Conservation (phyloP, 2,329 filamentous ascomycete species). For the Cercospora nicotianae region DNA sequence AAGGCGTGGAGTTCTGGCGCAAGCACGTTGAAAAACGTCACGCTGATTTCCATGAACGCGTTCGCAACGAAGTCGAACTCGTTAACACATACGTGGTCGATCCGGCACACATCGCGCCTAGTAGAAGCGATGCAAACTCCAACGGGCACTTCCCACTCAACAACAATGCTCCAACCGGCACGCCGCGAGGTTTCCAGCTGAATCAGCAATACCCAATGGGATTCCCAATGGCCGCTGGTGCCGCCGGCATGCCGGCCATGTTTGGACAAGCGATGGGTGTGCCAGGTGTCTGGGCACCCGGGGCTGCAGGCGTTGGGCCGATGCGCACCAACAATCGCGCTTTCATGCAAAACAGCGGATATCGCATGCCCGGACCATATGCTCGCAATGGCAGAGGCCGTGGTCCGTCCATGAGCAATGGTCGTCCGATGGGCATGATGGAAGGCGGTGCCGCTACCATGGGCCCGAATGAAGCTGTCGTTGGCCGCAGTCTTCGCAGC, state of each 20-base stretch:
- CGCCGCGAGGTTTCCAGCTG: conserved; percentile 88
- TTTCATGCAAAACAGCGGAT: conserved; percentile 33
- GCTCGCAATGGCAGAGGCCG: conserved; percentile 35
- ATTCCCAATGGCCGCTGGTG: conserved; percentile 40
- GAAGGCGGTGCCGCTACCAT: conserved; percentile 71
- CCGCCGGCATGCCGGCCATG: conserved; percentile 37
- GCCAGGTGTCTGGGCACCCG: conserved; percentile 27
- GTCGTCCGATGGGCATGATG: conserved; percentile 27
- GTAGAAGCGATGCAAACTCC: conserved; percentile 87
- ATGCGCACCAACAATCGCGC: conserved; percentile 42
- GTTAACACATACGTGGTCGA: conserved; percentile 95
- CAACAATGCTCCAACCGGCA: conserved; percentile 72
- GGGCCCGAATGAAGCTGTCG: conserved; percentile 86
- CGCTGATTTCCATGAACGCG: conserved; percentile 75
- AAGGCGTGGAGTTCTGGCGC: conserved; percentile 93
- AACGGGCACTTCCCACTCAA: conserved; percentile 90
- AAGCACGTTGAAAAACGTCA: conserved; percentile 98
- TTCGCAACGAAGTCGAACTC: conserved; percentile 82
- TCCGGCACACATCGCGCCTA: conserved; percentile 90
- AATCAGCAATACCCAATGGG: conserved; percentile 57
- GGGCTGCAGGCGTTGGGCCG: conserved; percentile 41
- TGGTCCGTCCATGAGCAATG: conserved; percentile 29
- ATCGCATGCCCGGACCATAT: conserved; percentile 35
- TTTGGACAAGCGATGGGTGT: conserved; percentile 47
- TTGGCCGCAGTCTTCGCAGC: conserved; percentile 89